These are phyloP conservation scores for Xylaria sp. DNA, from an alignment of 2,329 filamentous ascomycete genomes.

Conservation along the genomic window DNA sequence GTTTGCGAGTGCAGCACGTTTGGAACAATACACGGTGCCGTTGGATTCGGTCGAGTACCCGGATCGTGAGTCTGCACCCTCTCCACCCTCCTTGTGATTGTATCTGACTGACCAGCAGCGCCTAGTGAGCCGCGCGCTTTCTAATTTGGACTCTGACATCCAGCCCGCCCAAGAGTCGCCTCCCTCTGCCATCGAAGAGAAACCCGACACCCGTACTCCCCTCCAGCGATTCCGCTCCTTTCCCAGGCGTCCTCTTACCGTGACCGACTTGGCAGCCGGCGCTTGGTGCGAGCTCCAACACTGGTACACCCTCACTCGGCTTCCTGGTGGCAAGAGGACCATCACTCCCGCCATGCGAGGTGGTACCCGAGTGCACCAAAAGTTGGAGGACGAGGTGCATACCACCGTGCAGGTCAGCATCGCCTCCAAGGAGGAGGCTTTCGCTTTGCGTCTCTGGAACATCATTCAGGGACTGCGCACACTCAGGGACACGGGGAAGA, in stretches of 20 bases:
- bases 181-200: slow-evolving; percentile 42
- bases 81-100: slow-evolving; percentile 28
- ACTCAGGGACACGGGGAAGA: slow-evolving; percentile 74
- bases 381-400: slow-evolving; percentile 86
- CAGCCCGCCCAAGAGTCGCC: slow-evolving; percentile 27
- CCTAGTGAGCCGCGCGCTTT: slow-evolving; percentile 66
- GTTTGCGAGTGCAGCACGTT: background rate
- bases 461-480: slow-evolving; percentile 85
- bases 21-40: slow-evolving; percentile 25
- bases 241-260: slow-evolving; percentile 82
- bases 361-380: slow-evolving; percentile 82
- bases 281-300: slow-evolving; percentile 98
- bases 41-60: slow-evolving; percentile 57
- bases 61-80: slow-evolving; percentile 58
- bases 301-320: slow-evolving; percentile 82
- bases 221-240: slow-evolving; percentile 81
- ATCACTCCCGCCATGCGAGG: slow-evolving; percentile 84
- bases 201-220: slow-evolving; percentile 63
- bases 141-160: slow-evolving; percentile 38
- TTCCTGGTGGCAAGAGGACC: slow-evolving; percentile 76
- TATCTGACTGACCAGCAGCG: slow-evolving; percentile 72
- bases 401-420: slow-evolving; percentile 78
- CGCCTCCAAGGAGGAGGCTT: slow-evolving; percentile 79
- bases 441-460: slow-evolving; percentile 89
- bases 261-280: slow-evolving; percentile 87